Evolutionary conservation across 179 eudicot species (phyloP).

Genomic region (Pouteria campechiana): DNA sequence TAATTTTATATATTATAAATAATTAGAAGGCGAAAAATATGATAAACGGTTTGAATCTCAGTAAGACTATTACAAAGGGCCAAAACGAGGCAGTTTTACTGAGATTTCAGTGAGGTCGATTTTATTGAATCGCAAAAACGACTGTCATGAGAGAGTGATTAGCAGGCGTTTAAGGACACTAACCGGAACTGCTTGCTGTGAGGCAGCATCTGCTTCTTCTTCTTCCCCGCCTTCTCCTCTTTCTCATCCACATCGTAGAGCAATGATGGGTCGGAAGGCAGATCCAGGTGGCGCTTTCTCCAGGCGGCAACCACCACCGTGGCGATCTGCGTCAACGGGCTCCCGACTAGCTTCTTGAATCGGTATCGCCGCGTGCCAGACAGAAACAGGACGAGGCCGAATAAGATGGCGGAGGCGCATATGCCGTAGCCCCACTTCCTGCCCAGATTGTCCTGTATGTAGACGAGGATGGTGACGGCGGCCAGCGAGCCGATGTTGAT

Average conservation of each 20-base stretch:
- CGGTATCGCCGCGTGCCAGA: conserved; percentile 63
- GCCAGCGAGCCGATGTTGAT: conserved; percentile 59
- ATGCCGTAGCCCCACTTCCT: conserved; percentile 89
- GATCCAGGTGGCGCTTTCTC: conserved; percentile 40
- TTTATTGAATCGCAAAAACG: too few relatives aligned
- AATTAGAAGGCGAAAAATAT: too few relatives aligned
- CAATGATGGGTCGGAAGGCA: conserved; percentile 39
- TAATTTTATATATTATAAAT: too few relatives aligned
- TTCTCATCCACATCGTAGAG: conserved; percentile 38
- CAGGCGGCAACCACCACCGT: conserved; percentile 64
- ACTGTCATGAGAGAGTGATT: too few relatives aligned
- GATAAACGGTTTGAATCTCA: too few relatives aligned
- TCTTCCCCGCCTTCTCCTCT: conserved; percentile 9
- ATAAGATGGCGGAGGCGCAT: conserved; percentile 45
- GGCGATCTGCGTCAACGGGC: conserved; percentile 74
- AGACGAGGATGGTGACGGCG: conserved; percentile 78
- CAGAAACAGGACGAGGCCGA: conserved; percentile 37
- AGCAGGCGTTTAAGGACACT: too few relatives aligned
- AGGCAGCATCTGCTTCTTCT: conserved; percentile 45
- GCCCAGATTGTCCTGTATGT: conserved; percentile 77
- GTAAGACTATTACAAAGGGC: too few relatives aligned
- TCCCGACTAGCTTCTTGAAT: conserved; percentile 77
- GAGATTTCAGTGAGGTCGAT: too few relatives aligned
- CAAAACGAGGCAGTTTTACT: too few relatives aligned
- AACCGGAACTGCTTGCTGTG: conserved; percentile 80